Percentiles rank a stretch among this genome's conserved stretches.
Conservation (phyloP, 495 filamentous ascomycete genomes). For the Sordaria brevicollis region DNA sequence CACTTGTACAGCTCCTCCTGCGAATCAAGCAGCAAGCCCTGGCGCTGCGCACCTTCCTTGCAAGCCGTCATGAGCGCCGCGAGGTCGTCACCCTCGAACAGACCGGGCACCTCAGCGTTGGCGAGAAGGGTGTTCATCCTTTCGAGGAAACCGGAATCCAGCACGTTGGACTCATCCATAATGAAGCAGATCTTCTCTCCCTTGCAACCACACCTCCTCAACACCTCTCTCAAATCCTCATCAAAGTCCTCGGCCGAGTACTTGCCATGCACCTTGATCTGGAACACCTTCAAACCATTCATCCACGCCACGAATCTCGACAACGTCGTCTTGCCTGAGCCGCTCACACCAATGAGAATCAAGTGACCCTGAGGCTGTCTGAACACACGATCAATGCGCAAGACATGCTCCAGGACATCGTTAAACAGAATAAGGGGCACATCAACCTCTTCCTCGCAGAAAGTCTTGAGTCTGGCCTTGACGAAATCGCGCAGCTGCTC, state of each 20-base stretch:
- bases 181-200: constrained; percentile 99
- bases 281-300: constrained; percentile 97
- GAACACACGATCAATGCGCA: constrained; percentile 97
- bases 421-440: constrained; percentile 96
- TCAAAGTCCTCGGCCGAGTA: constrained; percentile 99
- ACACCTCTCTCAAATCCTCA: constrained; percentile 87
- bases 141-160: constrained; percentile 97
- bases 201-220: constrained; percentile 90
- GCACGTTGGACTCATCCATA: constrained; percentile 98
- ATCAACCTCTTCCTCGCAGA: constrained; percentile 99
- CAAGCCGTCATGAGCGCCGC: constrained; percentile 96
- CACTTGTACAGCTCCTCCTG: constrained; percentile 99
- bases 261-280: constrained; percentile 98
- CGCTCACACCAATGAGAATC: constrained; percentile 95
- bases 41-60: constrained; percentile 94
- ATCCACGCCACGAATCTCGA: constrained; percentile 99
- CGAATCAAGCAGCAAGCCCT: constrained; percentile 88
- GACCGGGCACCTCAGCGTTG: constrained; percentile 93
- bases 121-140: constrained; percentile 98
- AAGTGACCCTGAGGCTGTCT: constrained; percentile 96
- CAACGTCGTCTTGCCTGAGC: constrained; percentile 95
- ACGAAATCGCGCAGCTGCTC: constrained; percentile 93
- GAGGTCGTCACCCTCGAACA: constrained; percentile 96
- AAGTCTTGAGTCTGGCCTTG: constrained; percentile 91
- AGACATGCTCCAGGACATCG: constrained; percentile 92